Evolutionary conservation across 2,329 filamentous ascomycete species (phyloP), one percentile per base, ranked within the genome.

Genomic region (Colletotrichum sidae): DNA sequence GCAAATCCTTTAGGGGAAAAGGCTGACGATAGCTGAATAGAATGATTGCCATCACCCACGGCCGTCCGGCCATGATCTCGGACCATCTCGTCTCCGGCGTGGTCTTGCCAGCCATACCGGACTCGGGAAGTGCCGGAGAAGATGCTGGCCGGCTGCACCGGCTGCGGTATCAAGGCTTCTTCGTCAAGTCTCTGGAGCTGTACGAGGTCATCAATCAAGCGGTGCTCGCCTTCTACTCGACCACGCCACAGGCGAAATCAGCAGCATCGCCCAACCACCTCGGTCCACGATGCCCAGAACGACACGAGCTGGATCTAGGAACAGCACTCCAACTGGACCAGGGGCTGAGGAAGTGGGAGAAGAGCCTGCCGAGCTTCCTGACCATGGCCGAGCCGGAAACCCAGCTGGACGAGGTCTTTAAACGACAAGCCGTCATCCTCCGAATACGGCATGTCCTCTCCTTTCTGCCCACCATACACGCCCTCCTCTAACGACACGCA

Each of bases 131-230:
- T 3, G 34, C n/a, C 12, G 33, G 35, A 42, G 37, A 34, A 4
- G 25, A 50, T 13, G 55, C 33, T 2, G 37, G 12, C 10, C 35
- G 39, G 1, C 8, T 54, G 49, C 58, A 58, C 15, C 33, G 41
- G 6, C 60, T 62, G 2, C 46, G 62, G 25, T 65, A 65, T 13
- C 62, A 62, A 8, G 58, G 74, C 8, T 79, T 79, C 60, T 78
- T 78, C 34, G 72, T 76, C 7, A 73, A 77, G 44, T 76, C 76
- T 1, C 70, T 78, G 4, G 72, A 75, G 39, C 67, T 79, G 0
- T 79, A 79, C n/a, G 77, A 79, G 39, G 76, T 79, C 12, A 77
- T 75, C 6, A 73, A 78, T 9, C 71, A 71, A 9, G 73, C 72
- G 0, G 75, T 76, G 42, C 63, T 71, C 5, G 71, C 69, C 0